phyloP scores from a whole-genome alignment of 805 yeast species.

The Tetrapisispora namnaoensis region DNA sequence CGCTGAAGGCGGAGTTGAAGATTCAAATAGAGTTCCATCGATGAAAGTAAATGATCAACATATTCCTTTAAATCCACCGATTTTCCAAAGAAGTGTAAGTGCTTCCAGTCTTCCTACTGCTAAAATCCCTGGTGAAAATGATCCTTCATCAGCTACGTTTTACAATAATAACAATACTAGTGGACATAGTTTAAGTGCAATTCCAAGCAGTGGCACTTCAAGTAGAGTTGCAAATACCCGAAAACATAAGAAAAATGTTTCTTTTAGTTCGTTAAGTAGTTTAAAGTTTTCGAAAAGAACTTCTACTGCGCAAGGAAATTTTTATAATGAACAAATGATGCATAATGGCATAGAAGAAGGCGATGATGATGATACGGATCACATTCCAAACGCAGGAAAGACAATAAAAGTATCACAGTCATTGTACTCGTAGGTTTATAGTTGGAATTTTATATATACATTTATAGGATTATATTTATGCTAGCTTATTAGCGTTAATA shows the following conservation, averaged over 20 bases:
- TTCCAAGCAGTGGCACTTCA: background rate
- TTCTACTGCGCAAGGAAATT: conserved; percentile 12
- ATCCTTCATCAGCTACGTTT: conserved; percentile 4
- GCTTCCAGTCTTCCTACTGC: conserved; percentile 5
- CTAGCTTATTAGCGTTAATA: background rate
- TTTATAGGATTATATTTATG: background rate
- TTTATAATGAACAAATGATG: conserved; percentile 21
- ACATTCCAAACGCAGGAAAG: conserved; percentile 6
- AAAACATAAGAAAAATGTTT: conserved; percentile 28
- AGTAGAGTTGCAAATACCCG: conserved; percentile 23
- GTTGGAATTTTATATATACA: no score
- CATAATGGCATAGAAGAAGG: conserved; percentile 24
- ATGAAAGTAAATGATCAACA: conserved; percentile 16
- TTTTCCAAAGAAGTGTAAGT: background rate
- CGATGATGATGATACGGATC: conserved; percentile 9
- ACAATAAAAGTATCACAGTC: conserved; percentile 24
- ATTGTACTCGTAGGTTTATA: conserved; percentile 16
- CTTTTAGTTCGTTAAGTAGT: conserved; percentile 28
- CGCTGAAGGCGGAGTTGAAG: background rate
- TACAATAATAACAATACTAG: conserved; percentile 19
- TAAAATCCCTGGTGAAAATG: conserved; percentile 11
- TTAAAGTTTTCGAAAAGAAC: conserved; percentile 27
- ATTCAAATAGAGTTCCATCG: conserved; percentile 8
- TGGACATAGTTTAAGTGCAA: conserved; percentile 14
- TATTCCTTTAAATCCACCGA: background rate